These are phyloP conservation scores for Dryadomyces quercus-mongolicae DNA, from an alignment of 2,329 filamentous ascomycete species.

Conservation along the genomic window DNA sequence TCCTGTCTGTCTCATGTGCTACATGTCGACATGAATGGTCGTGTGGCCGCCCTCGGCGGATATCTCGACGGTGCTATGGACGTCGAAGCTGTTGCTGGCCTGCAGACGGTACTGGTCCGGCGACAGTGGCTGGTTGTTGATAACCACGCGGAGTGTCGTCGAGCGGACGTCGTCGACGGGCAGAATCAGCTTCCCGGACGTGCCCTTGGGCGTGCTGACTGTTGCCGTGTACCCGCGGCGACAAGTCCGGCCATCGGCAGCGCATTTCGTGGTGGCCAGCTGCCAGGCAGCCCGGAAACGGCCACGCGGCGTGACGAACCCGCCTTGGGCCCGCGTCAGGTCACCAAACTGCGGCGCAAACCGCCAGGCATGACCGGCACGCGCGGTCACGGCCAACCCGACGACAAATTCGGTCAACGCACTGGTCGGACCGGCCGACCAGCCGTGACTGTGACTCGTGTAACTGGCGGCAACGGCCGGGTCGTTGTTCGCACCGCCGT, in stretches of 20 bases:
- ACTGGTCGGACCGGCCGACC: constrained; percentile 34
- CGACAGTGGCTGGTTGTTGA: background rate
- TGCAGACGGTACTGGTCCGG: constrained; percentile 1
- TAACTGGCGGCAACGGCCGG: constrained; percentile 17
- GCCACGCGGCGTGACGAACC: constrained; percentile 6
- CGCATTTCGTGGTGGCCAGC: background rate
- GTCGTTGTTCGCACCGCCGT: constrained; percentile 31
- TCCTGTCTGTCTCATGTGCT: too few relatives aligned
- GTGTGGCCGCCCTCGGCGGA: background rate
- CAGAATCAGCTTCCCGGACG: constrained; percentile 15
- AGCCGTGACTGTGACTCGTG: constrained; percentile 37
- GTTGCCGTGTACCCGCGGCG: constrained; percentile 11
- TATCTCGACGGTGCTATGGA: background rate
- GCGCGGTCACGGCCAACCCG: constrained; percentile 24
- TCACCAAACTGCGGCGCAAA: constrained; percentile 9
- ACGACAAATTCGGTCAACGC: constrained; percentile 30
- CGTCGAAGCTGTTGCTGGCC: too few relatives aligned
- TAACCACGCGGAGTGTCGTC: background rate
- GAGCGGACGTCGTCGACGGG: constrained; percentile 8
- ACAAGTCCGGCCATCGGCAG: too few relatives aligned
- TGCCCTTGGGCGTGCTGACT: constrained; percentile 16
- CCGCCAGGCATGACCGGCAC: constrained; percentile 5
- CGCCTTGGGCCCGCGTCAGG: constrained; percentile 5
- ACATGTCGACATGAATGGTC: background rate
- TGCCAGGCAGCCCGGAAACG: constrained; percentile 19